Evolutionary conservation across 2,329 filamentous ascomycete species (phyloP).

Genomic region (Colletotrichum destructivum): DNA sequence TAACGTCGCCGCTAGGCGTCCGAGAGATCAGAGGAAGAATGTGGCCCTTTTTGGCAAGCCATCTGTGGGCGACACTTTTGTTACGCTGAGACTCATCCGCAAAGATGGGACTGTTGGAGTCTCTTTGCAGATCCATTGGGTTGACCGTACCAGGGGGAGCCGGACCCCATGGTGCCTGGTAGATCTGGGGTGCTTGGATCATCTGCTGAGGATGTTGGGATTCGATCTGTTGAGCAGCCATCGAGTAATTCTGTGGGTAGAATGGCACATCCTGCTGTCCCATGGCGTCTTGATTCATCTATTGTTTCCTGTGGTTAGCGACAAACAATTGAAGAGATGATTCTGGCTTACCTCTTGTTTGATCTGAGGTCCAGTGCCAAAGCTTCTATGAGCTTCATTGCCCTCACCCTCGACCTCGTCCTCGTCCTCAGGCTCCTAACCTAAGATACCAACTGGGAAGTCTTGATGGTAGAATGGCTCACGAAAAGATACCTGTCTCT

Average conservation of each 20-base stretch:
- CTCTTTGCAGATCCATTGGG: neutral
- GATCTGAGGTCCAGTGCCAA: neutral
- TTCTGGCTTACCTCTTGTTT: neutral
- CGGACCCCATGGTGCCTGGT: neutral
- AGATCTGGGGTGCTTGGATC: neutral
- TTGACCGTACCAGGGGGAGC: neutral
- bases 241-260: neutral
- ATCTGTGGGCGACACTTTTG: no score
- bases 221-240: neutral
- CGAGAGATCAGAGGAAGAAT: neutral
- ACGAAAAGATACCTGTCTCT: constrained; percentile 2
- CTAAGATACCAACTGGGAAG: neutral
- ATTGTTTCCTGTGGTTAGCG: neutral
- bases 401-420: neutral
- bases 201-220: neutral
- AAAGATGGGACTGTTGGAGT: no score
- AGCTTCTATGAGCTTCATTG: neutral
- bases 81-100: no score
- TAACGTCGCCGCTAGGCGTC: neutral
- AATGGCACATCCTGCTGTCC: neutral
- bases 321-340: neutral
- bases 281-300: neutral
- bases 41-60: no score
- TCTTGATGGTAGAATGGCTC: constrained; percentile 15
- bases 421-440: neutral